A percentile compares a stretch with the other conserved stretches of the same genome.
Conservation (phyloP, 208 protist species). For the Vickermania spadyakhi region DNA sequence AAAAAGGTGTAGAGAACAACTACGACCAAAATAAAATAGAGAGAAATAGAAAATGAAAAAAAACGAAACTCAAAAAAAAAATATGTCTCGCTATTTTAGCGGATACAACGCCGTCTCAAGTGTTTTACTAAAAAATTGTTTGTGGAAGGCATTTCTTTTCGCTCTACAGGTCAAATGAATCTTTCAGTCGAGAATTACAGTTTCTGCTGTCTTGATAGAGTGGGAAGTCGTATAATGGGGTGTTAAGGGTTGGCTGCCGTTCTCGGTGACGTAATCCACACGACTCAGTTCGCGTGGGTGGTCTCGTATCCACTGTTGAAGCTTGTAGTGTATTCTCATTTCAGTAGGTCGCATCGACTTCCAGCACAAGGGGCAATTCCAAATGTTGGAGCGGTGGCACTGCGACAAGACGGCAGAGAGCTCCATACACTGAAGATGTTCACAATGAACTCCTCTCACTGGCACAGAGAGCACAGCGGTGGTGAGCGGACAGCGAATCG, state of each 20-base stretch:
- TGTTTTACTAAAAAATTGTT: too few species aligned
- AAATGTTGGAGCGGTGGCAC: slow-evolving; percentile 57
- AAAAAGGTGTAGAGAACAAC: too few species aligned
- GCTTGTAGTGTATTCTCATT: slow-evolving; percentile 62
- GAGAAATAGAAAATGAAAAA: too few species aligned
- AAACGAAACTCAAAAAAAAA: too few species aligned
- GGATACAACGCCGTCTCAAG: too few species aligned
- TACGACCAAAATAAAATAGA: too few species aligned
- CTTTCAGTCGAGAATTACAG: too few species aligned
- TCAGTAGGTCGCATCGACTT: slow-evolving; percentile 40
- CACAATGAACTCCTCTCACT: slow-evolving; percentile 44
- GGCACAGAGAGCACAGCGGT: slow-evolving; percentile 43
- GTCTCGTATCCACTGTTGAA: slow-evolving; percentile 52
- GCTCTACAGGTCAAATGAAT: too few species aligned
- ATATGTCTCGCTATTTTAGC: too few species aligned
- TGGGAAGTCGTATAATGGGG: neutral
- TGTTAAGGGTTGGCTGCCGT: slow-evolving; percentile 7
- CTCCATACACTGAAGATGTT: slow-evolving; percentile 82
- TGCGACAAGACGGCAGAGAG: slow-evolving; percentile 42
- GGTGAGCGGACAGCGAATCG: slow-evolving; percentile 58
- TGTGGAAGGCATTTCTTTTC: too few species aligned
- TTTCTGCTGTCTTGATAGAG: too few species aligned
- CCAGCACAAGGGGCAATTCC: slow-evolving; percentile 80
- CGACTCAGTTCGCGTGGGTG: slow-evolving; percentile 14
- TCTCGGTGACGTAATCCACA: slow-evolving; percentile 69